These are phyloP conservation scores for Pythium dissotocum DNA, from an alignment of 352 stramenopile genomes.

Conservation along the genomic window DNA sequence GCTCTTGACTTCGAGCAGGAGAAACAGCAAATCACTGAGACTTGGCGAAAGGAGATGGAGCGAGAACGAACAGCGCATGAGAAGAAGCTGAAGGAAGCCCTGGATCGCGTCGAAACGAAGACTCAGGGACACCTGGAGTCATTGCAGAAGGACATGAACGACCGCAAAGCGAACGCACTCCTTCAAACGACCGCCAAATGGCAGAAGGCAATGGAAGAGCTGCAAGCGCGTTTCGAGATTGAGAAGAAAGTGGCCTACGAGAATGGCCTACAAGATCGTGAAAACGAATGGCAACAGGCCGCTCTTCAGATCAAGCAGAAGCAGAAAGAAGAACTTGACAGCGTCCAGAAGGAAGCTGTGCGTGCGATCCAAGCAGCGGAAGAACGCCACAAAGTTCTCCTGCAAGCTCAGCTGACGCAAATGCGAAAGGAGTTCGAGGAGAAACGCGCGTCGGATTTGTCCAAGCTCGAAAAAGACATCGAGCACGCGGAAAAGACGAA, in stretches of 20 bases:
- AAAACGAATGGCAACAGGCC: conserved; percentile 76
- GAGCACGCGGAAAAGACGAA: conserved; percentile 5
- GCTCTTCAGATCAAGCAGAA: conserved; percentile 70
- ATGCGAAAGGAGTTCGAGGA: conserved; percentile 39
- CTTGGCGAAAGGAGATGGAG: conserved; percentile 41
- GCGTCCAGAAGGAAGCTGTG: conserved; percentile 59
- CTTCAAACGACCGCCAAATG: conserved; percentile 73
- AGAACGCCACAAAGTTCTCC: conserved; percentile 55
- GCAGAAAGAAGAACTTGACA: conserved; percentile 68
- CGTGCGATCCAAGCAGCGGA: conserved; percentile 65
- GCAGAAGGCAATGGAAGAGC: conserved; percentile 65
- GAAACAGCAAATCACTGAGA: conserved; percentile 26
- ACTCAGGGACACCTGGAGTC: conserved; percentile 35
- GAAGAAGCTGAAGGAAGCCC: conserved; percentile 33
- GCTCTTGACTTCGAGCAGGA: conserved; percentile 34
- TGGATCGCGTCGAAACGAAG: conserved; percentile 38
- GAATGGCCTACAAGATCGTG: conserved; percentile 61
- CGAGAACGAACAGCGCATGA: conserved; percentile 32
- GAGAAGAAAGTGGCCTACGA: conserved; percentile 68
- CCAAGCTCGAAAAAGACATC: conserved; percentile 10
- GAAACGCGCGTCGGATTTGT: conserved; percentile 26
- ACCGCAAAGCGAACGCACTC: conserved; percentile 54
- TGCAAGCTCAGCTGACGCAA: conserved; percentile 39
- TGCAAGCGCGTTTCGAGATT: conserved; percentile 59
- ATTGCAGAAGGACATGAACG: conserved; percentile 65